phyloP scores from a whole-genome alignment of 2,329 filamentous ascomycete genomes.

The Hortaea werneckii region DNA sequence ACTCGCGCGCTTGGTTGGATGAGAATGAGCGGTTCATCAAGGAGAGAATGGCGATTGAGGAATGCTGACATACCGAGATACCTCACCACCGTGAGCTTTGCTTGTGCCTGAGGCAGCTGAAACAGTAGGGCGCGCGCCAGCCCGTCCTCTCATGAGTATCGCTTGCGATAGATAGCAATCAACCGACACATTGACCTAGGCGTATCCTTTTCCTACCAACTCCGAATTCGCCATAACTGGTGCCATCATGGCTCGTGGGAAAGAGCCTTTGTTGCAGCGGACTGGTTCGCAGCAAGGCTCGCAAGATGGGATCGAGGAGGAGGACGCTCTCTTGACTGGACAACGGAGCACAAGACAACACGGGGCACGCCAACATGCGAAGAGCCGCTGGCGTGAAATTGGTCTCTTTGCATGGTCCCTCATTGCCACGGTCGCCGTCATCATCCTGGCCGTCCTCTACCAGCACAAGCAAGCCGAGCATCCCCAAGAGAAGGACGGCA shows the following conservation, averaged over 20 bases:
- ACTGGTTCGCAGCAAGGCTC: conserved; percentile 48
- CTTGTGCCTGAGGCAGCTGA: too few relatives aligned
- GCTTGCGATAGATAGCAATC: too few relatives aligned
- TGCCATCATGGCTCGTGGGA: conserved; percentile 32
- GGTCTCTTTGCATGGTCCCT: conserved; percentile 75
- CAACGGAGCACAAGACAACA: conserved; percentile 25
- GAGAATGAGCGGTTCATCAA: too few relatives aligned
- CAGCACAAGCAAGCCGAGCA: conserved; percentile 43
- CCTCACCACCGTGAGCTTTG: too few relatives aligned
- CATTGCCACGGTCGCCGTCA: conserved; percentile 65
- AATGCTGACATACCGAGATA: too few relatives aligned
- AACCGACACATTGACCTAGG: too few relatives aligned
- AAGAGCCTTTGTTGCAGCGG: conserved; percentile 46
- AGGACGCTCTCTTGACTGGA: conserved; percentile 51
- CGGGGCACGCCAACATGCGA: conserved; percentile 24
- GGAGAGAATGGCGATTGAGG: too few relatives aligned
- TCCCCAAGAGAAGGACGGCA: conserved; percentile 5
- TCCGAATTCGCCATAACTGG: too few relatives aligned
- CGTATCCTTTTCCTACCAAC: too few relatives aligned
- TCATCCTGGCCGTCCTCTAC: conserved; percentile 71
- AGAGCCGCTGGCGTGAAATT: conserved; percentile 60
- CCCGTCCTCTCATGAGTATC: too few relatives aligned
- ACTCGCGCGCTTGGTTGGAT: too few relatives aligned
- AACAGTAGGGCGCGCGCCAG: too few relatives aligned
- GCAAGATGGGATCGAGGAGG: conserved; percentile 46